A percentile compares a stretch with the other conserved stretches of the same genome.
Conservation (phyloP, 1,284 basidiomycete genomes). For the Coriolopsis trogii region DNA sequence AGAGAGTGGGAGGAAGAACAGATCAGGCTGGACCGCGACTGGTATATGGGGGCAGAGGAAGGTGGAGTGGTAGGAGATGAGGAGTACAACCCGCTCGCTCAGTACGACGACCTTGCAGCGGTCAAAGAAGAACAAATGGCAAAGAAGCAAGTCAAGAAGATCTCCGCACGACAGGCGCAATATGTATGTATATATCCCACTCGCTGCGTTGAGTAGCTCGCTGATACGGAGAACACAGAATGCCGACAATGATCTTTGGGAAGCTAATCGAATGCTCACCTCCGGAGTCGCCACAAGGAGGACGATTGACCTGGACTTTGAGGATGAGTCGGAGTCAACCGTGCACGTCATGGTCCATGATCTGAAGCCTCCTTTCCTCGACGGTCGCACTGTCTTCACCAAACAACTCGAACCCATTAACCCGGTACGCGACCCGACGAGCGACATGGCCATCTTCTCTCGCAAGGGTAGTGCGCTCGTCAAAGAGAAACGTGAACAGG, state of each 20-base stretch:
- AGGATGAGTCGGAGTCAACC: constrained; percentile 92
- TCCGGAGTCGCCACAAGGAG: constrained; percentile 92
- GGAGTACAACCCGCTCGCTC: constrained; percentile 90
- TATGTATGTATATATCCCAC: constrained; percentile 61
- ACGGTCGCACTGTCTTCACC: constrained; percentile 95
- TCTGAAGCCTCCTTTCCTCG: constrained; percentile 96
- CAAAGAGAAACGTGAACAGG: constrained; percentile 93
- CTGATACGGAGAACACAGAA: constrained; percentile 56
- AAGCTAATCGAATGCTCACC: constrained; percentile 95
- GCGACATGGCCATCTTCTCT: constrained; percentile 94
- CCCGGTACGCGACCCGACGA: constrained; percentile 91
- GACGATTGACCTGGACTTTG: constrained; percentile 87
- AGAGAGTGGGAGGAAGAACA: constrained; percentile 97
- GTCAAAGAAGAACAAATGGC: constrained; percentile 81
- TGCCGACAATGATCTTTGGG: constrained; percentile 98
- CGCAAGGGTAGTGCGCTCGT: constrained; percentile 95
- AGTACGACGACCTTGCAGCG: constrained; percentile 82
- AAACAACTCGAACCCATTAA: constrained; percentile 98
- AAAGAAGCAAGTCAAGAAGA: constrained; percentile 80
- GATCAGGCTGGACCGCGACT: constrained; percentile 85
- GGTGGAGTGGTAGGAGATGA: constrained; percentile 85
- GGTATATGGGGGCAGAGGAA: constrained; percentile 92
- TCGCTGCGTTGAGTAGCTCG: neutral
- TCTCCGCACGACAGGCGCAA: constrained; percentile 92
- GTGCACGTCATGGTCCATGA: constrained; percentile 98